phyloP scores from a whole-genome alignment of 352 stramenopile species.

The Globisporangium middletonii region DNA sequence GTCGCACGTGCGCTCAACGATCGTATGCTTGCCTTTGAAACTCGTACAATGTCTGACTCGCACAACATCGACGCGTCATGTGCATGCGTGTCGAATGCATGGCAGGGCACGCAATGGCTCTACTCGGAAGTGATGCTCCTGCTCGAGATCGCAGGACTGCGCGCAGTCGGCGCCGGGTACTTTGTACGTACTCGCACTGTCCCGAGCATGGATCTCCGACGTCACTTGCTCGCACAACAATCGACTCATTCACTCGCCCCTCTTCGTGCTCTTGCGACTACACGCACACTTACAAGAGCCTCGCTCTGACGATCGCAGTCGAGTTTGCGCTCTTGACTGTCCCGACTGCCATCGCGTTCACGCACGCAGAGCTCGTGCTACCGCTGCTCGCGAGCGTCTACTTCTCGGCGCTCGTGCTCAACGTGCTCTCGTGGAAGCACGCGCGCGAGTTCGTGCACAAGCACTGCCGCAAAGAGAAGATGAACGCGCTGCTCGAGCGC shows the following conservation, averaged over 20 bases:
- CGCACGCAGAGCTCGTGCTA: conserved; percentile 47
- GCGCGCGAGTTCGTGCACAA: conserved; percentile 70
- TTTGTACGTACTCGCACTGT: conserved; percentile 25
- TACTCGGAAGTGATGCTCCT: conserved; percentile 79
- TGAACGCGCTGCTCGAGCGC: conserved; percentile 64
- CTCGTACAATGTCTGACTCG: not conserved
- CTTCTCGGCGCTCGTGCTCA: conserved; percentile 37
- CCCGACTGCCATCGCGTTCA: conserved; percentile 72
- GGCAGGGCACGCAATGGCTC: conserved; percentile 66
- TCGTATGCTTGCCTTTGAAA: not conserved
- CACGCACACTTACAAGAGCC: conserved; percentile 21
- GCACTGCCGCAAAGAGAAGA: conserved; percentile 77
- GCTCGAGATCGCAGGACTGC: conserved; percentile 60
- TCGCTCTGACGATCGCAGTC: conserved; percentile 47
- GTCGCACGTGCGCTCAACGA: conserved; percentile 1
- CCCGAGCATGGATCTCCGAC: not conserved
- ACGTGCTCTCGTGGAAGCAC: conserved; percentile 62
- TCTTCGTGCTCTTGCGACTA: not conserved
- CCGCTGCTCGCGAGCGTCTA: conserved; percentile 60
- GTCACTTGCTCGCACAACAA: not conserved
- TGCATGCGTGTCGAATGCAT: not conserved
- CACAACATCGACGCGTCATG: not conserved
- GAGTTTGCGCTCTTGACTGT: conserved; percentile 67
- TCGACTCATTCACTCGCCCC: not conserved
- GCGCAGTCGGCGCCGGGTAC: conserved; percentile 39